phyloP scores from a whole-genome alignment of 441 rosid species.

The Raphanus hybrid region DNA sequence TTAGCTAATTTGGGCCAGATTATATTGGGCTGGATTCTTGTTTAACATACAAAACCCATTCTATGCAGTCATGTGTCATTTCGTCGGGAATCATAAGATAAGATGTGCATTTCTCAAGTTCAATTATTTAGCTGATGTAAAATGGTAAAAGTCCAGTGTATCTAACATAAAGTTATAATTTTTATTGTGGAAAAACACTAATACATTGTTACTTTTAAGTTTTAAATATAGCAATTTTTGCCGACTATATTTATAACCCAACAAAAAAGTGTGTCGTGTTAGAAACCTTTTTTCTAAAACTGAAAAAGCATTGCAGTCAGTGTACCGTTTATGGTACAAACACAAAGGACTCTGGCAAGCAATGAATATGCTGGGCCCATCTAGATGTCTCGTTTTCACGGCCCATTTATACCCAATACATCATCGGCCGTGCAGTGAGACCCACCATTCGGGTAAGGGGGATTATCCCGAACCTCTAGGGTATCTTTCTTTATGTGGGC shows the following conservation, averaged over 20 bases:
- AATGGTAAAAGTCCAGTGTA: background rate
- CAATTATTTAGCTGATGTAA: background rate
- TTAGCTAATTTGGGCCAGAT: background rate
- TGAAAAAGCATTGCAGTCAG: conserved; percentile 35
- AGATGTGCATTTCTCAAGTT: background rate
- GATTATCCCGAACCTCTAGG: conserved; percentile 19
- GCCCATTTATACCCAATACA: conserved; percentile 36
- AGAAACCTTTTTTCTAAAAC: conserved; percentile 12
- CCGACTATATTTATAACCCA: background rate
- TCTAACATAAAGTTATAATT: background rate
- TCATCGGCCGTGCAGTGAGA: conserved; percentile 24
- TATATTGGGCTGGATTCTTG: background rate
- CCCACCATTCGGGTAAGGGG: conserved; percentile 12
- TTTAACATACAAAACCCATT: background rate
- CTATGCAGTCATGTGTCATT: background rate
- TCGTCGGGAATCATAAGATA: no score
- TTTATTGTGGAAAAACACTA: background rate
- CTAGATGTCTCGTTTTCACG: conserved; percentile 22
- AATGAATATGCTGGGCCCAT: conserved; percentile 38
- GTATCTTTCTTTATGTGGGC: conserved; percentile 5
- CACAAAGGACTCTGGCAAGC: conserved; percentile 32
- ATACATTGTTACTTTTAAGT: background rate
- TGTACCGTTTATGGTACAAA: conserved; percentile 3
- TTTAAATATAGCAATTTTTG: background rate
- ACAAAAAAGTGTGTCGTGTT: conserved; percentile 28